Base-by-base conservation (phyloP, 495 filamentous ascomycete genomes). In the Bathelium albidoporum region DNA sequence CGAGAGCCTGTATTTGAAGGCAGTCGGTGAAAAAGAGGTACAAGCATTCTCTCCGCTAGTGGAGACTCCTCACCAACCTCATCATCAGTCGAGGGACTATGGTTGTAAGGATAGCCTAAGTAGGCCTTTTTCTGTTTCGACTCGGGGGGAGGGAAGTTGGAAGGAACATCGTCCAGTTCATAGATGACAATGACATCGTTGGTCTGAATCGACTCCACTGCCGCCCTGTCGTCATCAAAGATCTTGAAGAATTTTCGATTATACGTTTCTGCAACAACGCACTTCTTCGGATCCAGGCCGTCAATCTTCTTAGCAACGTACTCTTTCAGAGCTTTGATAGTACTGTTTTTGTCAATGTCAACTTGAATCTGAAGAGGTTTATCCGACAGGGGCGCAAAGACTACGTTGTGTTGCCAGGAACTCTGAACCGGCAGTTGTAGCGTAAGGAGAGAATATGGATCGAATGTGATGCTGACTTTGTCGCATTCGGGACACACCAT, bases 381-480 rank as follows among this genome's bases (percentile, higher is more conserved):
- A 9, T 77, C 74, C 59, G 85, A 80, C 9, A 93, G 76, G 10
- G 89, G 88, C 62, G 87, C 86, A 74, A 86, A 96, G 64, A 79
- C 85, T 59, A 97, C 77, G 1, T 83, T 77, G 63, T 87, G 85
- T 60, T 75, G 81, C 85, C 89, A 94, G 24, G 87, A 77, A 60
- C 85, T 89, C 68, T 91, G 86, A 62, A 95, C 82, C 0, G 94
- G 95, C 32, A 98, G 77, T 62, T 94, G 95, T 28, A 98, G 77
- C 0, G 95, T 96, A 32, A 97, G 74, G 63, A 91, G 94, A 77
- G 89, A 97, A 81, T 95, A 98, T 1, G 94, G 94, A 76, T 98
- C 94, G 68, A 98, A 97, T 3, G 94, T 98, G 65, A 98, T 96
- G 80, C 91, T 96, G 75, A 96, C 87, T 77, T 98, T 98, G 62